These are phyloP conservation scores for Colletotrichum tanaceti DNA, from an alignment of 2,329 filamentous ascomycete species.

Conservation along the genomic window DNA sequence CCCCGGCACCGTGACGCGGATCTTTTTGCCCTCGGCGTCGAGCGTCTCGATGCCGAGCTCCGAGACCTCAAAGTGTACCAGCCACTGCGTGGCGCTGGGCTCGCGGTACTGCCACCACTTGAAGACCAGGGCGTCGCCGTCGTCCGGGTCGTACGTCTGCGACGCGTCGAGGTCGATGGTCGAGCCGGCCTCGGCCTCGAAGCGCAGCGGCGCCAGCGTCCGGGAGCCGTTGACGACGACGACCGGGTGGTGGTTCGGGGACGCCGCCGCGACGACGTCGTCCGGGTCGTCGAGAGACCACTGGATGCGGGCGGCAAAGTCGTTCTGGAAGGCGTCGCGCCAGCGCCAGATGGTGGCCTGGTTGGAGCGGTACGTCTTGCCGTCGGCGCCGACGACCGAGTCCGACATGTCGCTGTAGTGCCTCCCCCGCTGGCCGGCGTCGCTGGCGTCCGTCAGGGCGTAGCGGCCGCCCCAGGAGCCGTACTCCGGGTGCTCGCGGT, in stretches of 20 bases:
- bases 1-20: slow-evolving; percentile 29
- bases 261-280: too few species aligned
- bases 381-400: slow-evolving; percentile 46
- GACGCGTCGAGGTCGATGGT: slow-evolving; percentile 58
- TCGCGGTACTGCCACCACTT: slow-evolving; percentile 63
- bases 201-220: slow-evolving; percentile 51
- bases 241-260: slow-evolving; percentile 61
- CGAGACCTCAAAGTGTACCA: slow-evolving; percentile 53
- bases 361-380: slow-evolving; percentile 45
- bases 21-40: slow-evolving; percentile 38
- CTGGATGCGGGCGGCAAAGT: slow-evolving; percentile 56
- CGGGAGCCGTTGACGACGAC: slow-evolving; percentile 54
- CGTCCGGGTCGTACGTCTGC: slow-evolving; percentile 59
- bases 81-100: slow-evolving; percentile 54
- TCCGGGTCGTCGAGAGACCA: slow-evolving; percentile 49
- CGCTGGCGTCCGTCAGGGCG: slow-evolving; percentile 47
- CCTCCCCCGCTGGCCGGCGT: slow-evolving; percentile 27
- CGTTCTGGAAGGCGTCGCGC: slow-evolving; percentile 54
- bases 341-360: slow-evolving; percentile 57
- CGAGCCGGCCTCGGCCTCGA: slow-evolving; percentile 55
- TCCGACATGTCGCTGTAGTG: slow-evolving; percentile 49
- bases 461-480: slow-evolving; percentile 65
- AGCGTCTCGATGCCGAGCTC: slow-evolving; percentile 49
- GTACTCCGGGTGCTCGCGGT: slow-evolving; percentile 58
- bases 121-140: slow-evolving; percentile 56